Conservation (phyloP, 345 rosid genomes). For the Populus euphratica region DNA sequence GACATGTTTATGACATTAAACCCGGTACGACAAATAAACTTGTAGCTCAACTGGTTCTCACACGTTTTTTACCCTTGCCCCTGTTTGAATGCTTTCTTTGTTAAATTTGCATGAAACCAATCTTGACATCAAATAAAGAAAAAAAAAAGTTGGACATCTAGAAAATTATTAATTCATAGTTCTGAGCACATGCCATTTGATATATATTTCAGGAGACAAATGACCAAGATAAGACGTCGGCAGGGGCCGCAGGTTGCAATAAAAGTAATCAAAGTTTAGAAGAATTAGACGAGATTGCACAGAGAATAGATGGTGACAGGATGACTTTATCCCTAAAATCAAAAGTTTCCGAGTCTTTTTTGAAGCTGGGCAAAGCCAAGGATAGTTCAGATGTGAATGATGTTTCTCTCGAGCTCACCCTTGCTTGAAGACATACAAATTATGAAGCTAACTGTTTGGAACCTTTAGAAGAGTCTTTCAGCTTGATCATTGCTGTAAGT, state of each 20-base stretch:
- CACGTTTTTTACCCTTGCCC: too few relatives aligned
- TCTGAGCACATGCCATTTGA: background rate
- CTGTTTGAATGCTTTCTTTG: too few relatives aligned
- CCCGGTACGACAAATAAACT: too few relatives aligned
- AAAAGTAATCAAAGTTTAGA: slow-evolving; percentile 7
- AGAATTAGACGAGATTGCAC: slow-evolving; percentile 3
- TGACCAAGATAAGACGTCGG: background rate
- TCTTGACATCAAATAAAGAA: background rate
- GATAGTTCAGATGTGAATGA: slow-evolving; percentile 14
- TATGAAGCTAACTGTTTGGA: background rate
- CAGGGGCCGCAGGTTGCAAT: background rate
- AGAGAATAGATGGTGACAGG: slow-evolving; percentile 16
- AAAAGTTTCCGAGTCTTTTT: slow-evolving; percentile 8
- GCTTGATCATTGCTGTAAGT: background rate
- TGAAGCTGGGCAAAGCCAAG: slow-evolving; percentile 17
- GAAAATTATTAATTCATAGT: background rate
- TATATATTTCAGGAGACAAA: background rate
- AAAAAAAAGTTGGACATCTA: too few relatives aligned
- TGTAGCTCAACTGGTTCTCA: too few relatives aligned
- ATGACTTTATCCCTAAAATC: slow-evolving; percentile 7
- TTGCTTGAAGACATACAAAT: slow-evolving; percentile 25
- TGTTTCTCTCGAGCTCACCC: slow-evolving; percentile 47
- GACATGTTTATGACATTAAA: too few relatives aligned
- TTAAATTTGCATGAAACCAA: too few relatives aligned
- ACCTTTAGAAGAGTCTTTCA: background rate